Conservation (phyloP, 345 rosid genomes). For the Zanthoxylum bungeanum region DNA sequence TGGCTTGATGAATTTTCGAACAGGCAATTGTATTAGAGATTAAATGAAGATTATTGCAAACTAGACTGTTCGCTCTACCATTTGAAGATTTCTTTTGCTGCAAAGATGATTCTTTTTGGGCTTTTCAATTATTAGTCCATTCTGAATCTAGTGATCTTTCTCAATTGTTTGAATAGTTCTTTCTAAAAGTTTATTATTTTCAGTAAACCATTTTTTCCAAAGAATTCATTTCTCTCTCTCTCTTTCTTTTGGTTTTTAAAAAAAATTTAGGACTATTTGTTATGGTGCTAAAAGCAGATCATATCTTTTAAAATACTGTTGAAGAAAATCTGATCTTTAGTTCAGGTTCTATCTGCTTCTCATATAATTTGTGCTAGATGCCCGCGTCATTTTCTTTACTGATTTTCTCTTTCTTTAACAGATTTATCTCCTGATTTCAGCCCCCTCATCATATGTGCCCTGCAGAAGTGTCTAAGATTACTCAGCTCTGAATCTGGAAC, state of each 20-base stretch:
- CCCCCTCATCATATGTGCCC: conserved; percentile 62
- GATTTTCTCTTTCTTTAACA: conserved; percentile 39
- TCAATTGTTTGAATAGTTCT: background rate
- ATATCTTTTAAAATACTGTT: background rate
- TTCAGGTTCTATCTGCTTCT: background rate
- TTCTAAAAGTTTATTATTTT: background rate
- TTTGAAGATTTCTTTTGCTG: conserved; percentile 1
- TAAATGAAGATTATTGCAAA: background rate
- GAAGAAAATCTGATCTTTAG: background rate
- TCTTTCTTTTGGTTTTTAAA: background rate
- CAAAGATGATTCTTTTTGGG: background rate
- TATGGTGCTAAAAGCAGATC: background rate
- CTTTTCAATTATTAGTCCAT: background rate
- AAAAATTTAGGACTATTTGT: background rate
- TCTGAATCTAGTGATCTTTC: background rate
- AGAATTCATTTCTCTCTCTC: background rate
- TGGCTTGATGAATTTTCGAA: conserved; percentile 2
- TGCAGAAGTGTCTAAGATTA: conserved; percentile 74
- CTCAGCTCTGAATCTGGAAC: conserved; percentile 69
- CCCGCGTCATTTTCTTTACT: conserved; percentile 5
- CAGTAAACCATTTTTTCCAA: background rate
- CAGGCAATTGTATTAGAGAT: background rate
- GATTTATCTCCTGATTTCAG: conserved; percentile 75
- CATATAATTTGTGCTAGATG: conserved; percentile 8
- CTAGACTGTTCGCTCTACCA: background rate